These are phyloP conservation scores for Exophiala lecanii-corni DNA, from an alignment of 2,329 filamentous ascomycete genomes.

Conservation along the genomic window DNA sequence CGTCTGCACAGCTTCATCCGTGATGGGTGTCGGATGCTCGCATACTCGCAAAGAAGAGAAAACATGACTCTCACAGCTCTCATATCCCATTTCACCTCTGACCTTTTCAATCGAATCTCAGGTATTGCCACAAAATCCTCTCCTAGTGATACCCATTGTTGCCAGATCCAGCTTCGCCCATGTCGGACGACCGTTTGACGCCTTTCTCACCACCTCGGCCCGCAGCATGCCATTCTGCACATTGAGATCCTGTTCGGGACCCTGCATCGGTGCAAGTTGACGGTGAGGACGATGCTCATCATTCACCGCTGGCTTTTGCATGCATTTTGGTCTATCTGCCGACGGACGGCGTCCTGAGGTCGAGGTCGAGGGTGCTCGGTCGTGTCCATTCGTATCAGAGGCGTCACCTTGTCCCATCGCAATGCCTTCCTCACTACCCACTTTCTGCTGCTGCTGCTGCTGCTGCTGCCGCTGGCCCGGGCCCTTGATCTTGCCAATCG, in stretches of 20 bases:
- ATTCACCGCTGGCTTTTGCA: neutral
- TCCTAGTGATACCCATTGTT: conserved; percentile 12
- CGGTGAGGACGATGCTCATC: too few species aligned
- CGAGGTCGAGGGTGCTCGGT: neutral
- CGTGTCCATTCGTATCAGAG: neutral
- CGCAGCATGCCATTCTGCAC: conserved; percentile 3
- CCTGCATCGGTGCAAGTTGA: neutral
- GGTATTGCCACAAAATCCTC: too few species aligned
- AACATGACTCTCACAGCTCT: too few species aligned
- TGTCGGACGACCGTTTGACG: conserved; percentile 5
- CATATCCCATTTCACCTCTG: too few species aligned
- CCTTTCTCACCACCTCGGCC: conserved; percentile 9
- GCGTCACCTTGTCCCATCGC: neutral
- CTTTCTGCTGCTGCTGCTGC: conserved; percentile 4
- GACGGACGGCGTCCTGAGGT: too few species aligned
- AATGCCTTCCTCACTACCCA: neutral
- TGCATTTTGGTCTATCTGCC: too few species aligned
- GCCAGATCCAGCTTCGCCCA: conserved; percentile 17
- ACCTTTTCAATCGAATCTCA: too few species aligned
- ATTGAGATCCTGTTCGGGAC: neutral
- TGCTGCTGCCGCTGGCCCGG: too few species aligned
- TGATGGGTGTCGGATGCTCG: too few species aligned
- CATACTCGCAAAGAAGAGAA: too few species aligned
- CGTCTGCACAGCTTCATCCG: too few species aligned
- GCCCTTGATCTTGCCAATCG: too few species aligned